phyloP scores from a whole-genome alignment of 352 stramenopile species.

The Phytophthora macrochlamydospora region DNA sequence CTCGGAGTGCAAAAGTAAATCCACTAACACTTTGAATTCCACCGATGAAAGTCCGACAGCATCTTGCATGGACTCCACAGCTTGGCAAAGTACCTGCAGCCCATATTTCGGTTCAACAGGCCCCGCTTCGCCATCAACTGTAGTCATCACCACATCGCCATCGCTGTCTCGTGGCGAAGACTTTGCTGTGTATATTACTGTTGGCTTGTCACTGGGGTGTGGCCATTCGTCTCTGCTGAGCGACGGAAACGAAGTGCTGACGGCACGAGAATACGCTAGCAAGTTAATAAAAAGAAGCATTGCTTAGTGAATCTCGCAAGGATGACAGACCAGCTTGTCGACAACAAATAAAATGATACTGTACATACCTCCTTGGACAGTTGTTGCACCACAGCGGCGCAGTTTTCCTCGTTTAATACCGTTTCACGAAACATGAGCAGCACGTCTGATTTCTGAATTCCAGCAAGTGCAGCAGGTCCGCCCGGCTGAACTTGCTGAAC shows the following conservation, averaged over 20 bases:
- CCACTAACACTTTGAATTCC: constrained; percentile 77
- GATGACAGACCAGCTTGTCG: background rate
- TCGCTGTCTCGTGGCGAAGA: constrained; percentile 44
- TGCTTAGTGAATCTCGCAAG: background rate
- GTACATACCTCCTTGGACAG: constrained; percentile 71
- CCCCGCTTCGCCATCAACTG: constrained; percentile 25
- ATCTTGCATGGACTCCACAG: constrained; percentile 83
- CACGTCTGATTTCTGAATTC: constrained; percentile 87
- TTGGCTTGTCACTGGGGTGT: constrained; percentile 12
- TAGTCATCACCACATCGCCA: constrained; percentile 72
- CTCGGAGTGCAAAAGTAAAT: constrained; percentile 74
- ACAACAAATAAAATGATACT: background rate
- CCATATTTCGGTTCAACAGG: constrained; percentile 78
- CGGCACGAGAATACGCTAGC: constrained; percentile 62
- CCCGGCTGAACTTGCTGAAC: constrained; percentile 76
- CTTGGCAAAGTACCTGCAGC: constrained; percentile 74
- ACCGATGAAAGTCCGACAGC: constrained; percentile 57
- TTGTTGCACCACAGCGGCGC: constrained; percentile 73
- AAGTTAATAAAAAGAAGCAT: constrained; percentile 9
- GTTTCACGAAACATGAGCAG: constrained; percentile 77
- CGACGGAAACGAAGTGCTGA: constrained; percentile 77
- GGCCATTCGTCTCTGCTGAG: constrained; percentile 43
- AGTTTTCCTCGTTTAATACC: constrained; percentile 80
- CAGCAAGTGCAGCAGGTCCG: constrained; percentile 65
- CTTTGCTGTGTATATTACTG: constrained; percentile 10